Evolutionary conservation across 2,329 filamentous ascomycete genomes (phyloP).

Genomic region (Colletotrichum viniferum): DNA sequence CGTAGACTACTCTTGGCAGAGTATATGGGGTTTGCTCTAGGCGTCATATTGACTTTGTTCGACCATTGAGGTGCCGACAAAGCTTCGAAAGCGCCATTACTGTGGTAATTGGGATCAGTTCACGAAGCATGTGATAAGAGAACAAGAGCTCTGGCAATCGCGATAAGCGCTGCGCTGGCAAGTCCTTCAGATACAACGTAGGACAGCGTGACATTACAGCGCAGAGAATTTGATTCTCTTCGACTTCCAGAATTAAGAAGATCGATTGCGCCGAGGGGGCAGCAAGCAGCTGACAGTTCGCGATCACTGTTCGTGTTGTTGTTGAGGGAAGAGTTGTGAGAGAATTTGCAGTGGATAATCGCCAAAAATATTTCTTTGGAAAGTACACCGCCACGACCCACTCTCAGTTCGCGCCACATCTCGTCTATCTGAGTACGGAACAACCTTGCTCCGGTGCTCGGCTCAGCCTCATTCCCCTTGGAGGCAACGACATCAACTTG

Average conservation of each 20-base stretch:
- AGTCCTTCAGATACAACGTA: not conserved
- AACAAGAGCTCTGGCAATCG: not conserved
- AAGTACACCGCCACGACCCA: slow-evolving; percentile 9
- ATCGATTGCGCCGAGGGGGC: not conserved
- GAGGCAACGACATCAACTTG: slow-evolving; percentile 26
- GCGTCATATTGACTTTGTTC: slow-evolving; percentile 86
- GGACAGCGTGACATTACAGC: not conserved
- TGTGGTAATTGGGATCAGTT: not conserved
- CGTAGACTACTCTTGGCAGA: slow-evolving; percentile 88
- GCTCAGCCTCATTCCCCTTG: slow-evolving; percentile 1
- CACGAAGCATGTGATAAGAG: not conserved
- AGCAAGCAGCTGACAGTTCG: not conserved
- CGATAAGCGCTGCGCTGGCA: not conserved
- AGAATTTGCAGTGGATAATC: not conserved
- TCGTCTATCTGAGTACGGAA: not conserved
- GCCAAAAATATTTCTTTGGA: slow-evolving; percentile 6
- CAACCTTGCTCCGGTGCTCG: not conserved
- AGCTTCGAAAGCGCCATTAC: slow-evolving; percentile 88
- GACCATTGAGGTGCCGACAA: slow-evolving; percentile 54
- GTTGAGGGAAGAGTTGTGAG: not conserved
- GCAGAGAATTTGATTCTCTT: not conserved
- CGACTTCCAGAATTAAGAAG: not conserved
- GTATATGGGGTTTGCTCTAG: slow-evolving; percentile 77
- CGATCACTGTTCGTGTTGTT: not conserved
- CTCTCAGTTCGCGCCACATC: not conserved